These are phyloP conservation scores for Fusarium pseudograminearum DNA, from an alignment of 2,329 filamentous ascomycete genomes.

Conservation along the genomic window DNA sequence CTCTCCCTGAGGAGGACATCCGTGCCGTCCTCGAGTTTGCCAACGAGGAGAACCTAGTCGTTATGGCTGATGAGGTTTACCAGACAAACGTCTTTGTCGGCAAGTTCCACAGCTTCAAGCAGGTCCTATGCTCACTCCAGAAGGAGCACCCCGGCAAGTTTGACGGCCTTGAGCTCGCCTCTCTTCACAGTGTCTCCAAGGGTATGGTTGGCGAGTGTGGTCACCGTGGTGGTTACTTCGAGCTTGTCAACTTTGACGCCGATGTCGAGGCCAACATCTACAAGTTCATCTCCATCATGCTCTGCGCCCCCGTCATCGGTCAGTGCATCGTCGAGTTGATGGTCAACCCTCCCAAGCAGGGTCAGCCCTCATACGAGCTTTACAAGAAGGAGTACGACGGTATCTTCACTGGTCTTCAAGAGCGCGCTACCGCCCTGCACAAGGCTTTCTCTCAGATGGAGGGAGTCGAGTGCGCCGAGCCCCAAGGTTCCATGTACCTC, in stretches of 20 bases:
- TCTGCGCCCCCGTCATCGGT: slow-evolving; percentile 94
- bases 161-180: slow-evolving; percentile 88
- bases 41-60: slow-evolving; percentile 83
- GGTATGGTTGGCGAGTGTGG: slow-evolving; percentile 99
- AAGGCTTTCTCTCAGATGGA: slow-evolving; percentile 95
- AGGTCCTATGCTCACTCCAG: slow-evolving; percentile 84
- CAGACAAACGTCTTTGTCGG: slow-evolving; percentile 98
- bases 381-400: slow-evolving; percentile 87
- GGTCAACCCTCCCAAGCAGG: slow-evolving; percentile 91
- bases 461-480: slow-evolving; percentile 88
- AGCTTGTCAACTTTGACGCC: slow-evolving; percentile 88
- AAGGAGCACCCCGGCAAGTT: slow-evolving; percentile 79
- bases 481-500: slow-evolving; percentile 98
- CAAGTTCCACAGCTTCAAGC: slow-evolving; percentile 96
- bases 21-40: slow-evolving; percentile 88
- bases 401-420: slow-evolving; percentile 82
- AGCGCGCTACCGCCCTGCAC: slow-evolving; percentile 87
- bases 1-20: slow-evolving; percentile 82
- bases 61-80: slow-evolving; percentile 98
- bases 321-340: slow-evolving; percentile 98
- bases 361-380: slow-evolving; percentile 84
- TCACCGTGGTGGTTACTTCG: slow-evolving; percentile 97
- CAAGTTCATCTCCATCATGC: slow-evolving; percentile 97
- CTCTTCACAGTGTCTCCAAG: slow-evolving; percentile 94
- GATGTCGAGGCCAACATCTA: slow-evolving; percentile 94